phyloP scores from a whole-genome alignment of 768 basidiomycete genomes.

The Exidia glandulosa region DNA sequence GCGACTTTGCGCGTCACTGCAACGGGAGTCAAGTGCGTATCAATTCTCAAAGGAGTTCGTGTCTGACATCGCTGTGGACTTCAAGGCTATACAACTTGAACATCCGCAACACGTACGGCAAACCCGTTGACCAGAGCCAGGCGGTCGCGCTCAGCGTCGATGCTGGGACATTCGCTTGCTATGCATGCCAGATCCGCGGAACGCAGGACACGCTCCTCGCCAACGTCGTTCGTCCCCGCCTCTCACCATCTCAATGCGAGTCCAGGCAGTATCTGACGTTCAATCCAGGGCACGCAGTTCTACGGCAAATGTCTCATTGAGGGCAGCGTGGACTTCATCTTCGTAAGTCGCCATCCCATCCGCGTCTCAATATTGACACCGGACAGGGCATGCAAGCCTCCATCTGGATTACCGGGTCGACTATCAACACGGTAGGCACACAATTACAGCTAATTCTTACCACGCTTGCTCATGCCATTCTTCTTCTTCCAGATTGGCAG shows the following conservation, averaged over 20 bases:
- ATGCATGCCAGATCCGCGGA: neutral
- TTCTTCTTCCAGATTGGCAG: slow-evolving; percentile 18
- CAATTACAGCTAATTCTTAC: no score
- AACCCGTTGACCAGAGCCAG: slow-evolving; percentile 1
- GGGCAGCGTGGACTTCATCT: slow-evolving; percentile 13
- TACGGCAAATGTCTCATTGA: slow-evolving; percentile 34
- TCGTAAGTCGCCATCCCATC: no score
- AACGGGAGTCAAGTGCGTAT: neutral
- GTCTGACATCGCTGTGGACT: neutral
- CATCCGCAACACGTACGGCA: slow-evolving; percentile 4
- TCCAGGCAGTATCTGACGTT: slow-evolving; percentile 25
- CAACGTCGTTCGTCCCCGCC: neutral
- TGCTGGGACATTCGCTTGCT: slow-evolving; percentile 1
- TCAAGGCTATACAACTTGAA: slow-evolving; percentile 2
- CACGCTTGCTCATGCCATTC: neutral
- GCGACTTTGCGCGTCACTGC: slow-evolving; percentile 3
- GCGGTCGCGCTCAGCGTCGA: slow-evolving; percentile 3
- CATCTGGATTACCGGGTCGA: slow-evolving; percentile 2
- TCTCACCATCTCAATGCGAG: neutral
- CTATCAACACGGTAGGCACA: neutral
- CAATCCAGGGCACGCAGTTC: slow-evolving; percentile 38
- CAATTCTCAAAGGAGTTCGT: neutral
- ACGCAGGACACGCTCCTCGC: slow-evolving; percentile 1
- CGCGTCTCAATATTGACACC: no score
- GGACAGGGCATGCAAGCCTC: neutral